Conservation (phyloP, 2,329 filamentous ascomycete genomes). For the Rhexocercosporidium sp. region DNA sequence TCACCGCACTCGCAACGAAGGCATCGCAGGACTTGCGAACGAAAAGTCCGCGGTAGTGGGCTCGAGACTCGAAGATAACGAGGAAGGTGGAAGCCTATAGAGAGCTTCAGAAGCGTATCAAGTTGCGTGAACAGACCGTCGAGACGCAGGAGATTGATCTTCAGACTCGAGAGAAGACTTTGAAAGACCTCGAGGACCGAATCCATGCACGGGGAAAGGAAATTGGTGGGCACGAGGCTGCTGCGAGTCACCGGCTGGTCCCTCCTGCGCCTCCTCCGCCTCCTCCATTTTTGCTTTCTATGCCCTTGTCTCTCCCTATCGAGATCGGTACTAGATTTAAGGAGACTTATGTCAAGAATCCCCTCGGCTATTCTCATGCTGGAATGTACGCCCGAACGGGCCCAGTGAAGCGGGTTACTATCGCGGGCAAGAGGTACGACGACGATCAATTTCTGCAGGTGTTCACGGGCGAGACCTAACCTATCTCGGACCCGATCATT, state of each 20-base stretch:
- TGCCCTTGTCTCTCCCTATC: not conserved
- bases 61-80: not conserved
- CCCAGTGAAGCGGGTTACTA: not conserved
- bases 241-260: not conserved
- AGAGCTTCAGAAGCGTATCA: not conserved
- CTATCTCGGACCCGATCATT: not conserved
- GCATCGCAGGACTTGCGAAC: not conserved
- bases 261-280: not conserved
- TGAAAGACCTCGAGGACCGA: not conserved
- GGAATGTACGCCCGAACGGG: not conserved
- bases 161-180: not conserved
- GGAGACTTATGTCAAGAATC: not conserved
- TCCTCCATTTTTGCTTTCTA: not conserved
- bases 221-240: not conserved
- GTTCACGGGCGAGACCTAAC: not conserved
- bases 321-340: not conserved
- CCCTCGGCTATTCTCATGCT: not conserved
- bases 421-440: not conserved
- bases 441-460: not conserved
- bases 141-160: not conserved
- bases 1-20: too few relatives aligned
- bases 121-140: not conserved
- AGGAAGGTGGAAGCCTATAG: not conserved
- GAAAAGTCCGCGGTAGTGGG: not conserved
- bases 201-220: not conserved